Base-by-base conservation (phyloP, 441 rosid genomes). In the Adansonia madagascariensis region DNA sequence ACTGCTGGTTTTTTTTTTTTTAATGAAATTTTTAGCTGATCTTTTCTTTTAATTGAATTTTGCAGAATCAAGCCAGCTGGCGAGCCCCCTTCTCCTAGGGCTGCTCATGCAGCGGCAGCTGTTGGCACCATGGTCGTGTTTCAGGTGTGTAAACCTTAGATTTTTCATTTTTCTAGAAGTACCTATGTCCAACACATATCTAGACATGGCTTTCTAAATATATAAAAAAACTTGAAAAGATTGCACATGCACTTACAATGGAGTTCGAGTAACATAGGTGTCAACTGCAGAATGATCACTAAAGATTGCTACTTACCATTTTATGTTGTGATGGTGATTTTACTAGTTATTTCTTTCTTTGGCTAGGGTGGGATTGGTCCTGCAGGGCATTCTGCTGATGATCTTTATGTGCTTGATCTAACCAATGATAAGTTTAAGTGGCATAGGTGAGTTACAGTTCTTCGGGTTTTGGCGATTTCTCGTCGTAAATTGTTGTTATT, bases 51-150 rank as follows among this genome's bases (percentile, higher is more conserved):
- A 12, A 41, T 57, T 73, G 50, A 74, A 66, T 46, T 75, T 9
- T 83, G 84, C 81, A 96, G 99, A 88, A 82, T 94, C 69, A 86
- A 87, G 79, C 97, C 98, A 4, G 96, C 94, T 44, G 99, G 99
- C 31, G 98, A 96, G 49, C 97, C 98, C 14, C 99, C 99, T 4
- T 96, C 99, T 80, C 99, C 98, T 18, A 88, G 99, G 83, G 99
- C 99, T 55, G 99, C 99, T 20, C 99, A 96, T 0, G 96, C 95
- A 0, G 99, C 98, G 0, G 98, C 98, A 75, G 98, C 93, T 0
- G 99, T 96, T 79, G 98, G 98, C 73, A 94, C 99, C 68, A 94
- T 94, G 98, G 99, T 92, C 39, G 99, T 94, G 41, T 96, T 96
- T 85, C 99, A 96, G 99, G 99, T 96, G 75, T 83, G 78, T 75